Evolutionary conservation across 306 rosid species (phyloP), one percentile per base, ranked within the genome.

Genomic region (Lagenaria siceraria): DNA sequence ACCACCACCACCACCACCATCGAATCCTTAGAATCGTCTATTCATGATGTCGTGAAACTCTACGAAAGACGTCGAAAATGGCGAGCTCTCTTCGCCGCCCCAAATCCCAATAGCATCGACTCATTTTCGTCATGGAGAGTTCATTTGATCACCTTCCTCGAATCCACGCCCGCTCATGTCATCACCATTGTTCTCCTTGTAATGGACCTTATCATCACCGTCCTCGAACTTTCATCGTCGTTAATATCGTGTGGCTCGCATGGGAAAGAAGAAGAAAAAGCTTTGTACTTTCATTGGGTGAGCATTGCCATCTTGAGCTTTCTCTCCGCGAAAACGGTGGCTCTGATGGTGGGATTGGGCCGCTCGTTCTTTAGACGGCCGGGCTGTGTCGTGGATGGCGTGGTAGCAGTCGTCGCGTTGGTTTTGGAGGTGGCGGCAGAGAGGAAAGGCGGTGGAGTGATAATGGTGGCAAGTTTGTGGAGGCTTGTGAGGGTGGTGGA

Each of bases 401-500:
- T 81, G 31, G 93, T 90, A 33, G 83, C 66, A 10, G 40, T 53
- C 2, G 95, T 80, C 24, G 96, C 98, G 2, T 40, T 93, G 40
- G 59, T 85, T 73, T 79, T 93, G 82, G 96, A 93, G 78, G 81
- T 48, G 3, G 76, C 86, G 48, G 17, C 89, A 40, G 90, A 81
- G 79, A 65, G 83, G 52, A 80, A 79, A 49, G 96, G 96, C 13
- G 95, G 98, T 8, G 93, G 96, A 38, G 69, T 90, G 63, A 81
- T 93, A 71, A 81, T 86, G 36, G 79, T 89, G 38, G 94, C 84
- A 78, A 90, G 94, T 75, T 83, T 93, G 74, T 93, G 98, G 95
- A 87, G 98, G 10, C 84, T 93, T 19, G 82, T 90, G 46, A 85
- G 96, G 81, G 85, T 93, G 11, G 83, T 90, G 19, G 98, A 93